Evolutionary conservation across 2,329 filamentous ascomycete species (phyloP).

Genomic region (Ciborinia camelliae): DNA sequence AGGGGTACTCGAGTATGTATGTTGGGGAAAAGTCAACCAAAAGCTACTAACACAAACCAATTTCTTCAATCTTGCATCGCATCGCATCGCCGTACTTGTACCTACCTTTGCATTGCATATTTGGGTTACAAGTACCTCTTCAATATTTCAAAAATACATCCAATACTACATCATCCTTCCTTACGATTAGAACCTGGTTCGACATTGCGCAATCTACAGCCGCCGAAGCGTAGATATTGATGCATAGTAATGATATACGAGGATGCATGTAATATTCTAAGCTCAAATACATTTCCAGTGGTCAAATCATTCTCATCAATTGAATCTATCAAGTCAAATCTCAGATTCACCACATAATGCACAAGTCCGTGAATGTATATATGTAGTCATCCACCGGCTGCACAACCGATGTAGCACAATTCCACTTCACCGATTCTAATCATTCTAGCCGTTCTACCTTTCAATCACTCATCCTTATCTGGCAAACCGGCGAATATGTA

Average conservation of each 20-base stretch:
- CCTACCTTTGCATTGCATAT: background rate
- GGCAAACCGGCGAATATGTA: background rate
- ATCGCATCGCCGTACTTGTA: background rate
- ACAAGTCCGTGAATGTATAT: background rate
- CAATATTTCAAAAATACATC: background rate
- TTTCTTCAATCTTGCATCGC: background rate
- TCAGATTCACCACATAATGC: background rate
- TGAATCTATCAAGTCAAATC: background rate
- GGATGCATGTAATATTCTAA: background rate
- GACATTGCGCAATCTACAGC: background rate
- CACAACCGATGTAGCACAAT: background rate
- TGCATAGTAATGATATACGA: background rate
- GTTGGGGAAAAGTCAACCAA: background rate
- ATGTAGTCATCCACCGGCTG: background rate
- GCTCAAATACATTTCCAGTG: background rate
- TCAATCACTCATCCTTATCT: background rate
- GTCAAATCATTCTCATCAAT: background rate
- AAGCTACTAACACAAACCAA: background rate
- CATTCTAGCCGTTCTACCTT: background rate
- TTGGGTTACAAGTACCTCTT: no score
- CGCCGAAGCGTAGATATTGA: background rate
- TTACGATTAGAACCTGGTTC: background rate
- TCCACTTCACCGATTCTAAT: background rate
- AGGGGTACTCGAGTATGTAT: constrained; percentile 1
- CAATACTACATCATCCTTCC: background rate